Percentiles rank a stretch among this genome's conserved stretches.
Conservation (phyloP, 768 basidiomycete genomes). For the Russula lepida region DNA sequence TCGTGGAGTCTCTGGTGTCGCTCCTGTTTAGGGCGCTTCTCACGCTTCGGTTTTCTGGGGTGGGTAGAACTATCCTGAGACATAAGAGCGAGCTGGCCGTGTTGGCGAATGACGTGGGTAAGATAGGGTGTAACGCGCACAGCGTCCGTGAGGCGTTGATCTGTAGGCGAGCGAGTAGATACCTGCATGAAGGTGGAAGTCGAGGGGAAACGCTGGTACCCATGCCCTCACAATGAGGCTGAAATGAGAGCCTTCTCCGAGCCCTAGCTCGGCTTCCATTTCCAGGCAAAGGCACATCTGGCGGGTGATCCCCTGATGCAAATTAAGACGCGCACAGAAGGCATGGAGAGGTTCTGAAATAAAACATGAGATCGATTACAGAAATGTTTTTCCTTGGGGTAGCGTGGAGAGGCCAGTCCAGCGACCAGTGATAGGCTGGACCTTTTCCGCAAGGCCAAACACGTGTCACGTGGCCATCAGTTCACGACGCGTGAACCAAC, state of each 20-base stretch:
- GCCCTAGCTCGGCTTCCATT: conserved; percentile 14
- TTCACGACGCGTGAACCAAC: neutral
- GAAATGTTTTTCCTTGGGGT: neutral
- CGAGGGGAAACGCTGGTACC: conserved; percentile 19
- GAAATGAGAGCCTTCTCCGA: conserved; percentile 3
- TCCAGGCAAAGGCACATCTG: conserved; percentile 3
- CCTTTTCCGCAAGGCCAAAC: neutral
- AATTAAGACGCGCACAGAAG: neutral
- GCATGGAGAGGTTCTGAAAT: neutral
- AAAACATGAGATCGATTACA: neutral
- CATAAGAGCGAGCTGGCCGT: conserved; percentile 42
- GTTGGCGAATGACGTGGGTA: conserved; percentile 46
- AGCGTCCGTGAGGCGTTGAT: conserved; percentile 24
- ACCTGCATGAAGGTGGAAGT: conserved; percentile 20
- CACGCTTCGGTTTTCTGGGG: conserved; percentile 35
- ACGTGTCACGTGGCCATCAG: neutral
- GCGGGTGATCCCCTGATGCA: conserved; percentile 7
- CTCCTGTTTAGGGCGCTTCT: conserved; percentile 20
- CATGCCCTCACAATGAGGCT: conserved; percentile 23
- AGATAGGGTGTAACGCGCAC: conserved; percentile 43
- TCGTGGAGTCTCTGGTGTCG: conserved; percentile 9
- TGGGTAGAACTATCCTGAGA: conserved; percentile 45
- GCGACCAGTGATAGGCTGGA: neutral
- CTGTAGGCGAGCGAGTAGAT: conserved; percentile 20
- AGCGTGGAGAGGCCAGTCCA: neutral